Evolutionary conservation across 2,329 filamentous ascomycete genomes (phyloP).

Genomic region (Alternaria triticina): DNA sequence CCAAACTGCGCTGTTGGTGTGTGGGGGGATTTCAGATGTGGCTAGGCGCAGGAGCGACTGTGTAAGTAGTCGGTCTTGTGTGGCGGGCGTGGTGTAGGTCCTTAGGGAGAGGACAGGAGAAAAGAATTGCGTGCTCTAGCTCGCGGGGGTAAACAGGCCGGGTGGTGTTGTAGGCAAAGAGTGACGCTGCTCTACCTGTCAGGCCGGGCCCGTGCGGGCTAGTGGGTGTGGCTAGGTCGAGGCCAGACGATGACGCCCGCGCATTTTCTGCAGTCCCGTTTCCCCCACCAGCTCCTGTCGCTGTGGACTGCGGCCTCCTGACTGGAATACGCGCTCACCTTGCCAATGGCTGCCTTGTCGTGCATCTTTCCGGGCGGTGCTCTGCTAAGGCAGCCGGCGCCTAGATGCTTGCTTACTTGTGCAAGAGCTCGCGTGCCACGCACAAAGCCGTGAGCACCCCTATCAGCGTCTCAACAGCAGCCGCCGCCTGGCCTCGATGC

Average conservation of each 20-base stretch:
- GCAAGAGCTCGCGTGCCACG: slow-evolving; percentile 31
- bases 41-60: slow-evolving; percentile 8
- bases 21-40: slow-evolving; percentile 29
- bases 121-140: slow-evolving; percentile 28
- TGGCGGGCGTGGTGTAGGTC: not conserved
- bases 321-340: slow-evolving; percentile 7
- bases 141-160: slow-evolving; percentile 24
- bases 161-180: slow-evolving; percentile 26
- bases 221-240: slow-evolving; percentile 15
- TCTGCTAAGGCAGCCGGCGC: slow-evolving; percentile 15
- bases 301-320: not conserved
- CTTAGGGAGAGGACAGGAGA: not conserved
- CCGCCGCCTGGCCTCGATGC: not conserved
- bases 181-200: slow-evolving; percentile 18
- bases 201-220: slow-evolving; percentile 12
- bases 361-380: slow-evolving; percentile 8
- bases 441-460: slow-evolving; percentile 8
- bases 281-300: slow-evolving; percentile 14
- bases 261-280: slow-evolving; percentile 24
- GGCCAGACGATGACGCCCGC: slow-evolving; percentile 23
- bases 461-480: slow-evolving; percentile 2
- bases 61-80: slow-evolving; percentile 1
- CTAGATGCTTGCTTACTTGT: not conserved
- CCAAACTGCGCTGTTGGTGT: slow-evolving; percentile 32
- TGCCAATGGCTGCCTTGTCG: not conserved